These are phyloP conservation scores for Pterocarpus macrocarpus DNA, from an alignment of 306 rosid genomes.

Conservation along the genomic window DNA sequence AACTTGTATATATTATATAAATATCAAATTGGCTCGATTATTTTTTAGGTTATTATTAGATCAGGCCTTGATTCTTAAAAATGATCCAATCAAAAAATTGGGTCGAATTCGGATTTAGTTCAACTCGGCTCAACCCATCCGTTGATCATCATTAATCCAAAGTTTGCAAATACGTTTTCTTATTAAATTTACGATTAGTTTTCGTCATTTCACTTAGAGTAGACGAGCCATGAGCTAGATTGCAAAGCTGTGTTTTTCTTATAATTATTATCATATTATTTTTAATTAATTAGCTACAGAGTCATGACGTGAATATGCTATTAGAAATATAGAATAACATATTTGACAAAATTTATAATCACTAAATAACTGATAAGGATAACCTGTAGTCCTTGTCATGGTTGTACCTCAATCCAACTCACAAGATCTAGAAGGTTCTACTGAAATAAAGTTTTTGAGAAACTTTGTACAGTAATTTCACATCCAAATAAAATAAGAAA, in stretches of 20 bases:
- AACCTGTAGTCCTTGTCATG: neutral
- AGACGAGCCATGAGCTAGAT: neutral
- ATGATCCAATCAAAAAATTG: too few species aligned
- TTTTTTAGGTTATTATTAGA: too few species aligned
- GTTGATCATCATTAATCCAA: too few species aligned
- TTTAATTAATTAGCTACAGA: neutral
- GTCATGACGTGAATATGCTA: too few species aligned
- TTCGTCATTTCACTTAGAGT: neutral
- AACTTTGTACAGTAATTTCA: neutral
- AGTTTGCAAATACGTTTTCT: neutral
- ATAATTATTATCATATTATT: neutral
- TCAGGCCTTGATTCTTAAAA: too few species aligned
- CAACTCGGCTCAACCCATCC: too few species aligned
- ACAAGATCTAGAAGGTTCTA: constrained; percentile 5
- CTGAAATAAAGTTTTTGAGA: neutral
- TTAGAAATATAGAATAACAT: neutral
- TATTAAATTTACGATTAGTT: neutral
- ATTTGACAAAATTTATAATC: neutral
- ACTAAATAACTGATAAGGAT: neutral
- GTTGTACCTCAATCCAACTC: neutral
- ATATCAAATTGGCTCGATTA: too few species aligned
- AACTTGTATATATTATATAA: too few species aligned
- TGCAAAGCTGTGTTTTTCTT: constrained; percentile 18
- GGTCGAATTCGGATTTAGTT: too few species aligned
- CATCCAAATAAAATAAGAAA: neutral